phyloP scores from a whole-genome alignment of 768 basidiomycete species.

The Lentinula detonsa region DNA sequence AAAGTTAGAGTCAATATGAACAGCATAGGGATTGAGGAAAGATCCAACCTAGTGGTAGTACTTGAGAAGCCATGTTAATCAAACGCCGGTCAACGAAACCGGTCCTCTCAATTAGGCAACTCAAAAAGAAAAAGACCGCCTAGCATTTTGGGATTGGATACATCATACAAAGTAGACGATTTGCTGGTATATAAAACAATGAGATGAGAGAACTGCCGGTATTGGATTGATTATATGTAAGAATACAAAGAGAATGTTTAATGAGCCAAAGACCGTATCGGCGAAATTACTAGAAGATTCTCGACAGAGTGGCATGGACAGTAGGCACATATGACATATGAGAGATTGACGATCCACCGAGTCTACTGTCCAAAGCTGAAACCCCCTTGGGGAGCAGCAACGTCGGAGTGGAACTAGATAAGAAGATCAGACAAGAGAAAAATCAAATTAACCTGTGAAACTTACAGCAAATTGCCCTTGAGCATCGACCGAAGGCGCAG shows the following conservation, averaged over 20 bases:
- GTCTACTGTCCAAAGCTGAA: slow-evolving; percentile 82
- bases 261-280: neutral
- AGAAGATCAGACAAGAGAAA: slow-evolving; percentile 10
- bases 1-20: neutral
- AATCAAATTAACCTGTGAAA: slow-evolving; percentile 4
- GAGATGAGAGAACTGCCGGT: neutral
- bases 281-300: neutral
- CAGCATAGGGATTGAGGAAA: neutral
- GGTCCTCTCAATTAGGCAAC: neutral
- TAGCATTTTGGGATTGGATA: neutral
- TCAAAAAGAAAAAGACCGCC: neutral
- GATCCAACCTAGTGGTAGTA: slow-evolving; percentile 77
- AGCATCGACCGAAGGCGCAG: slow-evolving; percentile 68
- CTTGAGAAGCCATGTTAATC: slow-evolving; percentile 77
- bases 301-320: too few species aligned
- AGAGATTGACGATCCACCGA: too few species aligned
- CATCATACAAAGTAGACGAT: neutral
- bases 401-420: slow-evolving; percentile 73
- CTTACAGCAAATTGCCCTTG: slow-evolving; percentile 71
- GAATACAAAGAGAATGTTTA: neutral
- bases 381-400: slow-evolving; percentile 88
- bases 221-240: neutral
- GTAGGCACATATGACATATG: neutral
- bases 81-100: neutral
- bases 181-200: neutral